These are phyloP conservation scores for Geotrichum histeridarum DNA, from an alignment of 1,139 yeast genomes.

Conservation along the genomic window DNA sequence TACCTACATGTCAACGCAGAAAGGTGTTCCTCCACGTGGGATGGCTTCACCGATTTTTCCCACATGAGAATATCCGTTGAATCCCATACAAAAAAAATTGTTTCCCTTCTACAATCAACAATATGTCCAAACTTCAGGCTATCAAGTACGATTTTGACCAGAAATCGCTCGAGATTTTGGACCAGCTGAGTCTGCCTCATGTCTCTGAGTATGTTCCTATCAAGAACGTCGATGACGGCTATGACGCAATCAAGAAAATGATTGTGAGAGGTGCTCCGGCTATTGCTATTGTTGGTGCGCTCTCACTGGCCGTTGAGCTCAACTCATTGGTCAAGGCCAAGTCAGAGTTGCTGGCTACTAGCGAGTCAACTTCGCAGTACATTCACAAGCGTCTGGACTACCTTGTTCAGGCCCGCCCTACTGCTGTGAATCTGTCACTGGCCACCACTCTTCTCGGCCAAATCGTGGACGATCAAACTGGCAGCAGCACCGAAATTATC, in stretches of 20 bases:
- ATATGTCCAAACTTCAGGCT: conserved; percentile 44
- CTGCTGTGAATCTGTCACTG: conserved; percentile 87
- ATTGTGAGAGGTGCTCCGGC: conserved; percentile 98
- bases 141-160: conserved; percentile 55
- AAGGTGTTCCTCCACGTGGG: conserved; percentile 1
- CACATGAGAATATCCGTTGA: not conserved
- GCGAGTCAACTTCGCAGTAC: conserved; percentile 22
- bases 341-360: not conserved
- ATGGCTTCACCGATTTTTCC: not conserved
- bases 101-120: not conserved
- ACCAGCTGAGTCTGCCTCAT: conserved; percentile 80
- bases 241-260: conserved; percentile 76
- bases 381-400: conserved; percentile 50
- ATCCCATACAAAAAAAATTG: not conserved
- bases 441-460: conserved; percentile 60
- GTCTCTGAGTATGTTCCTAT: conserved; percentile 63
- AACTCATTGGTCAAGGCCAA: conserved; percentile 13
- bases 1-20: too few relatives aligned
- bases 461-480: conserved; percentile 21
- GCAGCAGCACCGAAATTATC: conserved; percentile 32
- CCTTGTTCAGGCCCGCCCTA: conserved; percentile 77
- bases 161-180: conserved; percentile 56
- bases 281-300: conserved; percentile 89
- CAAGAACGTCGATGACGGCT: conserved; percentile 63
- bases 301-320: conserved; percentile 74